phyloP scores from a whole-genome alignment of 1,284 basidiomycete genomes.

The Lignosus rhinocerotis region DNA sequence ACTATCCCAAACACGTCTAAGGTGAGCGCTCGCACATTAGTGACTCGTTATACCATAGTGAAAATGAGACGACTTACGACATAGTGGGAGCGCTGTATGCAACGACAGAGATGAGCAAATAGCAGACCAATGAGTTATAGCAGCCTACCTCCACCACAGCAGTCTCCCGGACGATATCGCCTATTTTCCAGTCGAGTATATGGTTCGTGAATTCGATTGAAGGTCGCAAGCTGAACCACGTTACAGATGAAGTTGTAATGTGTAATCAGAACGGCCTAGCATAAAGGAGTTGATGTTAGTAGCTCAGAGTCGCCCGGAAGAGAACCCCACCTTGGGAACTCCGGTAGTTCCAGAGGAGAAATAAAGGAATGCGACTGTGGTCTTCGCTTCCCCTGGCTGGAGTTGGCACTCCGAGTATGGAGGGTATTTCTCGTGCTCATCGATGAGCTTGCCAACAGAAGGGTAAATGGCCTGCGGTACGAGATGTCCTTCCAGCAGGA shows the following conservation, averaged over 20 bases:
- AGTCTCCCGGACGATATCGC: conserved; percentile 55
- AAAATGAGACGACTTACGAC: conserved; percentile 21
- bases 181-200: conserved; percentile 29
- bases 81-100: conserved; percentile 31
- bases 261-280: conserved; percentile 66
- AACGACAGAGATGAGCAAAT: not conserved
- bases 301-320: rapidly evolving
- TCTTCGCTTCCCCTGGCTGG: conserved; percentile 56
- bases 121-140: not conserved
- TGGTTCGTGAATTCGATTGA: conserved; percentile 47
- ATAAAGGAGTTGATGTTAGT: not conserved
- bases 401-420: conserved; percentile 50
- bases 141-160: conserved; percentile 48
- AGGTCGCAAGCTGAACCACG: conserved; percentile 55
- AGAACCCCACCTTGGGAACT: conserved; percentile 59
- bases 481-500: not conserved
- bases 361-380: conserved; percentile 66
- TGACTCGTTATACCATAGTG: no score
- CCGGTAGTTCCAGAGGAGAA: conserved; percentile 84
- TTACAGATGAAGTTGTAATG: conserved; percentile 71
- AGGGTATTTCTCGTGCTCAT: conserved; percentile 40
- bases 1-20: conserved; percentile 71
- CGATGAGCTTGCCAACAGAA: conserved; percentile 52
- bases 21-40: not conserved
- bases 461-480: conserved; percentile 17